These are phyloP conservation scores for Nowakowskiella sp. DNA, from an alignment of 192 early-diverging fungal genomes.

Conservation along the genomic window DNA sequence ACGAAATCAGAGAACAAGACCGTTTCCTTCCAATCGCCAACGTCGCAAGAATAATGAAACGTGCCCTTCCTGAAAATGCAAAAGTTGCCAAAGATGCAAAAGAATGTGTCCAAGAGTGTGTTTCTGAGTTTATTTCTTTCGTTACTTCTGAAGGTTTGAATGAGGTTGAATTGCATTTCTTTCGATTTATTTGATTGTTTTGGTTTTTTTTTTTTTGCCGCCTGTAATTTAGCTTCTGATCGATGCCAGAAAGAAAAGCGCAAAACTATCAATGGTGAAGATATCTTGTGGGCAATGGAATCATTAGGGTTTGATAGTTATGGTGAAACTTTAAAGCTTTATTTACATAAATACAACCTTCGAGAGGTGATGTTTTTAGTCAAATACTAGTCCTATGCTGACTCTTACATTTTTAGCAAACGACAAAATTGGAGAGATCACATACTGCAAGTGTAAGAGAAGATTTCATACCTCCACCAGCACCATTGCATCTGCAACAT, in stretches of 20 bases:
- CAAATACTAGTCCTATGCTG: too few relatives aligned
- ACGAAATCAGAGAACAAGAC: slow-evolving; percentile 88
- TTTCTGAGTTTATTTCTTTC: slow-evolving; percentile 97
- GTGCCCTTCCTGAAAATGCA: slow-evolving; percentile 89
- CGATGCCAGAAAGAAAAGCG: slow-evolving; percentile 90
- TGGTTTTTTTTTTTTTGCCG: not conserved
- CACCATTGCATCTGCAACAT: too few relatives aligned
- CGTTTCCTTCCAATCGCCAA: slow-evolving; percentile 90
- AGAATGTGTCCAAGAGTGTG: slow-evolving; percentile 85
- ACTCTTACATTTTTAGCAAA: too few relatives aligned
- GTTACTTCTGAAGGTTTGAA: slow-evolving; percentile 84
- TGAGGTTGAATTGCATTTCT: too few relatives aligned
- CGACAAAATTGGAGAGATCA: too few relatives aligned
- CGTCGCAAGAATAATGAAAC: slow-evolving; percentile 96
- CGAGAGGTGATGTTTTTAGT: slow-evolving; percentile 64
- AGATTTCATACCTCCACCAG: too few relatives aligned
- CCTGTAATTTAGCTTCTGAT: slow-evolving; percentile 65
- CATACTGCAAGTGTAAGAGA: too few relatives aligned
- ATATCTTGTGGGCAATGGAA: slow-evolving; percentile 97
- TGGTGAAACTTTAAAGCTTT: slow-evolving; percentile 78
- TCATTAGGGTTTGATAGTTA: slow-evolving; percentile 98
- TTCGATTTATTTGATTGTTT: slow-evolving; percentile 7
- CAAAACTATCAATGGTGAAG: slow-evolving; percentile 97
- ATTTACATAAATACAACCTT: slow-evolving; percentile 83
- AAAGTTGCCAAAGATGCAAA: slow-evolving; percentile 99